Percentiles rank a stretch among this genome's conserved stretches.
These are phyloP conservation scores for Pisolithus orientalis DNA, from an alignment of 768 basidiomycete species.

Conservation along the genomic window DNA sequence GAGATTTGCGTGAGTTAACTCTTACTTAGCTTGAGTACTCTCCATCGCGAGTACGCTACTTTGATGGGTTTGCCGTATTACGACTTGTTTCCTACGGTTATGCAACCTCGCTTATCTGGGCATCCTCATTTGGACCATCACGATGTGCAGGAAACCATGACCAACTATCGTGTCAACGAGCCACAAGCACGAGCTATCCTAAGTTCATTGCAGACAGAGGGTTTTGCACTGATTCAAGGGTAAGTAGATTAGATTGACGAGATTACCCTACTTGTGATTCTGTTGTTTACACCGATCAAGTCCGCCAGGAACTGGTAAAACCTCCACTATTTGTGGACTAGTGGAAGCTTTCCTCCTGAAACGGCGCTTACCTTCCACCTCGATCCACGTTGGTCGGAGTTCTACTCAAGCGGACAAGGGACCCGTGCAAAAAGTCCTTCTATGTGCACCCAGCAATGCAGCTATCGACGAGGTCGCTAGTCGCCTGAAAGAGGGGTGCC, in stretches of 20 bases:
- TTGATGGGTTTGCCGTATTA: slow-evolving; percentile 79
- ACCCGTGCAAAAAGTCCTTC: slow-evolving; percentile 65
- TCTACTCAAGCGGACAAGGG: slow-evolving; percentile 34
- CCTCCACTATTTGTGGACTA: slow-evolving; percentile 95
- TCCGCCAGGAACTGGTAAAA: slow-evolving; percentile 98
- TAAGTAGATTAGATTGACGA: slow-evolving; percentile 27
- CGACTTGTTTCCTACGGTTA: slow-evolving; percentile 64
- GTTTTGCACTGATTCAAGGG: slow-evolving; percentile 96
- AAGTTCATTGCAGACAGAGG: slow-evolving; percentile 60
- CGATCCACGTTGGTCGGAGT: slow-evolving; percentile 43
- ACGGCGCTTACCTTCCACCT: slow-evolving; percentile 42
- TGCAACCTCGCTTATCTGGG: slow-evolving; percentile 57
- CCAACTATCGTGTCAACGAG: slow-evolving; percentile 72
- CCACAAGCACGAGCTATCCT: slow-evolving; percentile 91
- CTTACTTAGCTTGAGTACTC: slow-evolving; percentile 68
- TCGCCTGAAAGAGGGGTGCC: slow-evolving; percentile 76
- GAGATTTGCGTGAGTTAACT: not conserved
- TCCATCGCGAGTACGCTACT: slow-evolving; percentile 89
- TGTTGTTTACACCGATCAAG: slow-evolving; percentile 33
- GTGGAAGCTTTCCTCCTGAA: slow-evolving; percentile 73
- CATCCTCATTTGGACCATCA: slow-evolving; percentile 36
- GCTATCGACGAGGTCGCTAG: slow-evolving; percentile 95
- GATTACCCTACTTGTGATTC: not conserved
- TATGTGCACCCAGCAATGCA: slow-evolving; percentile 97
- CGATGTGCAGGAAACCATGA: slow-evolving; percentile 64